A percentile compares a stretch with the other conserved stretches of the same genome.
These are phyloP conservation scores for Plasmopara viticola DNA, from an alignment of 352 stramenopile genomes.

Conservation along the genomic window DNA sequence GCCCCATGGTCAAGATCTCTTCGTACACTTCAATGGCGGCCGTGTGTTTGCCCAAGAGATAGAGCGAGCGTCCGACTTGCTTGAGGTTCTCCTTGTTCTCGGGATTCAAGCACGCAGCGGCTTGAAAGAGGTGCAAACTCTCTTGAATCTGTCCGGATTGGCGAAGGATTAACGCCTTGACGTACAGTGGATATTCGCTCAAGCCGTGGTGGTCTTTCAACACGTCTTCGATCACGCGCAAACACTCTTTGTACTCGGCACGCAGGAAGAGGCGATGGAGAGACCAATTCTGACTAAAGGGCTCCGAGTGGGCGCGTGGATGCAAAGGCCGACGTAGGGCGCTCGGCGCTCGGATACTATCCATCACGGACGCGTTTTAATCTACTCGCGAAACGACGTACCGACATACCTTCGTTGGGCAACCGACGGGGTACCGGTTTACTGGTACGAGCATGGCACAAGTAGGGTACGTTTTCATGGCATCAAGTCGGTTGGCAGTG, in stretches of 20 bases:
- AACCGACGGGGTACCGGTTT: not conserved
- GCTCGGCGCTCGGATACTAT: conserved; percentile 47
- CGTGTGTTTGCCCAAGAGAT: conserved; percentile 86
- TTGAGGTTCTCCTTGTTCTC: conserved; percentile 90
- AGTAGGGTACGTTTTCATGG: conserved; percentile 4
- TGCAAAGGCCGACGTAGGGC: conserved; percentile 16
- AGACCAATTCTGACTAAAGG: conserved; percentile 74
- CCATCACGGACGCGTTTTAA: not conserved
- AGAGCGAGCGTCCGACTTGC: conserved; percentile 77
- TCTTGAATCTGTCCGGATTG: conserved; percentile 87
- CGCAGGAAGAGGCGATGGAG: conserved; percentile 80
- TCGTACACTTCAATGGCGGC: conserved; percentile 89
- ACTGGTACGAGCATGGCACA: not conserved
- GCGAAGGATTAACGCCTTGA: conserved; percentile 88
- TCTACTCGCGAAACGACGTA: conserved; percentile 21
- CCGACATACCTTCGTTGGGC: not conserved
- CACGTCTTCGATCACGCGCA: conserved; percentile 86
- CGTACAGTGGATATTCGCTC: conserved; percentile 89
- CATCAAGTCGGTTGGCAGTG: conserved; percentile 29
- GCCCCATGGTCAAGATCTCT: conserved; percentile 77
- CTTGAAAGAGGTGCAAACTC: conserved; percentile 88
- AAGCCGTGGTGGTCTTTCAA: conserved; percentile 77
- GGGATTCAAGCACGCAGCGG: conserved; percentile 87
- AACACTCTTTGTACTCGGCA: conserved; percentile 85
- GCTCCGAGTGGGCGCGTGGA: conserved; percentile 24